Evolutionary conservation across 352 stramenopile genomes (phyloP).

Genomic region (Globisporangium ultimum): DNA sequence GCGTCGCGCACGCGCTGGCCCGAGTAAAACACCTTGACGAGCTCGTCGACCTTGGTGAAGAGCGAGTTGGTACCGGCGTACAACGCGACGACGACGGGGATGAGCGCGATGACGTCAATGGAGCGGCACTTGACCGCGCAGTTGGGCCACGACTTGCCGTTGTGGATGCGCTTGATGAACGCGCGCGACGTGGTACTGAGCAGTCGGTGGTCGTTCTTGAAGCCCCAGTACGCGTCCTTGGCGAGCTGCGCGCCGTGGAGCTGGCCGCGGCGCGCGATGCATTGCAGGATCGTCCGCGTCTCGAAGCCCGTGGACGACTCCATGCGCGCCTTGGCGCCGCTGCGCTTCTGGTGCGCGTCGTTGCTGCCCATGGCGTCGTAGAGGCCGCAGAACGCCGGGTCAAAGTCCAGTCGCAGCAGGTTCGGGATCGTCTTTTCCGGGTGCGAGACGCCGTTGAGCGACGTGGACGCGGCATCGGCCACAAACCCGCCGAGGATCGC

Average conservation of each 20-base stretch:
- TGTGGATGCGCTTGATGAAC: constrained; percentile 77
- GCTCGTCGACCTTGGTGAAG: constrained; percentile 77
- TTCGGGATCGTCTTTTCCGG: constrained; percentile 81
- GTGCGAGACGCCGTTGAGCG: constrained; percentile 72
- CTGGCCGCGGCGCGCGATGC: constrained; percentile 61
- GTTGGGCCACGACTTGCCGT: constrained; percentile 63
- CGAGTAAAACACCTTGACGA: constrained; percentile 79
- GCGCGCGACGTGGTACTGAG: constrained; percentile 63
- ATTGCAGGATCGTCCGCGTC: constrained; percentile 69
- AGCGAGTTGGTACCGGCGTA: constrained; percentile 78
- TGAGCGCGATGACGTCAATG: constrained; percentile 73
- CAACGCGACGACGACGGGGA: constrained; percentile 70
- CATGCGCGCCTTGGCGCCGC: constrained; percentile 28
- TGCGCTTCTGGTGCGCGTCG: constrained; percentile 22
- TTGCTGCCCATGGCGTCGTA: constrained; percentile 42
- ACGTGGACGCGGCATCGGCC: constrained; percentile 70
- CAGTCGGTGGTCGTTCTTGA: constrained; percentile 75
- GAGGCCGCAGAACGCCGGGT: constrained; percentile 72
- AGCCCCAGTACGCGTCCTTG: constrained; percentile 81
- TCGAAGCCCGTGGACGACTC: constrained; percentile 81
- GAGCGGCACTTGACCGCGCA: constrained; percentile 77
- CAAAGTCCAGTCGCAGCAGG: constrained; percentile 64
- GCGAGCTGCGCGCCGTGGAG: constrained; percentile 69
- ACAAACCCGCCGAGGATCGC: constrained; percentile 77
- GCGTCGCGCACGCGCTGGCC: constrained; percentile 67